phyloP scores from a whole-genome alignment of 352 stramenopile species.

The Phytophthora ohioensis region DNA sequence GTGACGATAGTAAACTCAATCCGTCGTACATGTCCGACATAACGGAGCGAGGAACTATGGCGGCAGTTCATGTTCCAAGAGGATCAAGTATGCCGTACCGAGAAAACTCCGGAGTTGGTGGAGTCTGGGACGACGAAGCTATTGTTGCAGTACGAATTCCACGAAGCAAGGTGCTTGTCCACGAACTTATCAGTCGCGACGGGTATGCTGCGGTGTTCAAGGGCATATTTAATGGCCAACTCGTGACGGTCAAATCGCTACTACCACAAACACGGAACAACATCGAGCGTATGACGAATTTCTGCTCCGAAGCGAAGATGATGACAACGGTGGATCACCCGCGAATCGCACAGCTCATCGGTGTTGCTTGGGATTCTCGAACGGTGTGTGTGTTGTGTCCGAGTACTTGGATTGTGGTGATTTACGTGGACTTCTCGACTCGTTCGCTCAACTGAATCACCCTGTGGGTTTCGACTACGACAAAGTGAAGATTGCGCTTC shows the following conservation, averaged over 20 bases:
- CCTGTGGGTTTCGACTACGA: slow-evolving; percentile 40
- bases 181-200: slow-evolving; percentile 41
- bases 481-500: slow-evolving; percentile 42
- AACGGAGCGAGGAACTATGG: slow-evolving; percentile 18
- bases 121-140: slow-evolving; percentile 35
- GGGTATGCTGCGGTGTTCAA: slow-evolving; percentile 48
- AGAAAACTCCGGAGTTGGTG: slow-evolving; percentile 3
- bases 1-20: slow-evolving; percentile 19
- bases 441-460: slow-evolving; percentile 25
- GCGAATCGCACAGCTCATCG: slow-evolving; percentile 44
- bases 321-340: slow-evolving; percentile 33
- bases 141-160: slow-evolving; percentile 40
- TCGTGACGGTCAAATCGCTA: slow-evolving; percentile 43
- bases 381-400: slow-evolving; percentile 42
- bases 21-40: slow-evolving; percentile 9
- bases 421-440: slow-evolving; percentile 16
- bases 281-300: slow-evolving; percentile 17
- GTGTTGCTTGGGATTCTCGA: slow-evolving; percentile 47
- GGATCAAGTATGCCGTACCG: slow-evolving; percentile 10
- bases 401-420: slow-evolving; percentile 44
- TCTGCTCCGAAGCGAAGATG: slow-evolving; percentile 24
- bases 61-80: slow-evolving; percentile 10
- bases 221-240: slow-evolving; percentile 35
- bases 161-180: slow-evolving; percentile 38
- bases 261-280: slow-evolving; percentile 26